These are phyloP conservation scores for Tuber melanosporum DNA, from an alignment of 495 filamentous ascomycete species.

Conservation along the genomic window DNA sequence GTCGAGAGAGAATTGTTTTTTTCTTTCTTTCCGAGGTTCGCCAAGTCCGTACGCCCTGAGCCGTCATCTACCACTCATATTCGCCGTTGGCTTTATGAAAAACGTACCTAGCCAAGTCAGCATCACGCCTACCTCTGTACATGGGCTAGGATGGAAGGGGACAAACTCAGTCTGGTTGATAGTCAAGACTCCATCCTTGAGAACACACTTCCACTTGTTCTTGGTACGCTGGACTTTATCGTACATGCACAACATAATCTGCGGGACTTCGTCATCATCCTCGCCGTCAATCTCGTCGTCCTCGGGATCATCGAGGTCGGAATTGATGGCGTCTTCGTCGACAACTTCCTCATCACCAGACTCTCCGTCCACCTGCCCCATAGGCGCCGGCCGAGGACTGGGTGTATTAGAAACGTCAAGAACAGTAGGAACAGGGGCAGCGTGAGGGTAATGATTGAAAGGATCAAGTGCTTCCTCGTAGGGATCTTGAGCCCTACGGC, in stretches of 20 bases:
- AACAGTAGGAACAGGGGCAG: constrained; percentile 16
- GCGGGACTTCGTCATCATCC: constrained; percentile 66
- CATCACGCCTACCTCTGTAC: constrained; percentile 5
- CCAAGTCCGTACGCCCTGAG: neutral
- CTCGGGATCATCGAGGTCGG: constrained; percentile 91
- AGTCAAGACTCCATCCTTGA: constrained; percentile 93
- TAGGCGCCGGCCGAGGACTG: neutral
- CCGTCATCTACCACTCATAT: constrained; percentile 79
- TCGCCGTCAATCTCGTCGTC: constrained; percentile 72
- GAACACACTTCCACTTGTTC: constrained; percentile 99
- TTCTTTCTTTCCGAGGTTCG: neutral
- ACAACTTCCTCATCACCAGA: constrained; percentile 61
- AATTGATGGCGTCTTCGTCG: constrained; percentile 97
- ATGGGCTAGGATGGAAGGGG: neutral
- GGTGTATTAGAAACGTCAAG: neutral
- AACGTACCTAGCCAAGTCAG: constrained; percentile 60
- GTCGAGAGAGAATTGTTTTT: neutral
- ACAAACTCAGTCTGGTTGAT: constrained; percentile 80
- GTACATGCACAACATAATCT: constrained; percentile 97
- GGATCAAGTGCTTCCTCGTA: constrained; percentile 36
- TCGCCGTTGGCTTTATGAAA: constrained; percentile 96
- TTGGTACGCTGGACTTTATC: constrained; percentile 99
- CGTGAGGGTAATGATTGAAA: constrained; percentile 38
- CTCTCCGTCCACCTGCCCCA: constrained; percentile 57
- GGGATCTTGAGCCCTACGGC: constrained; percentile 36